Conservation (phyloP, 2,329 filamentous ascomycete species). For the Colletotrichum sp. region DNA sequence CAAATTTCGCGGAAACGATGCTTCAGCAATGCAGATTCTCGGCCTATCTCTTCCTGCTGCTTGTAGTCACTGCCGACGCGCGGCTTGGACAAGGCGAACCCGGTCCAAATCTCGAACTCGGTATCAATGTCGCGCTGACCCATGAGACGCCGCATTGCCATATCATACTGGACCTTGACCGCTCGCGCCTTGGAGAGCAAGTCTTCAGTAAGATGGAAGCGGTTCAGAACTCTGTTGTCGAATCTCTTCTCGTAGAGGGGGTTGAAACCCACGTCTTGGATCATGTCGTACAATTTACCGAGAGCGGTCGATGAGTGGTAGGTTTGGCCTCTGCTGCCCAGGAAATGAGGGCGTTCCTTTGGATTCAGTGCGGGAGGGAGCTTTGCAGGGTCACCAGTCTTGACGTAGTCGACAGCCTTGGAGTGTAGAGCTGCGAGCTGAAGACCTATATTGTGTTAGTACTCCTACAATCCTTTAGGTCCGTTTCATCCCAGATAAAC, state of each 20-base stretch:
- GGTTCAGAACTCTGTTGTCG: constrained; percentile 74
- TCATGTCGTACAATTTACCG: constrained; percentile 82
- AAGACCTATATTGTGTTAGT: constrained; percentile 50
- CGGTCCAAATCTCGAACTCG: constrained; percentile 92
- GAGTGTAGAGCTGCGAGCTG: constrained; percentile 83
- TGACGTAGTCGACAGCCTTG: constrained; percentile 91
- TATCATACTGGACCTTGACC: constrained; percentile 82
- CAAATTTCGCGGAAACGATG: constrained; percentile 72
- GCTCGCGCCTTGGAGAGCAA: constrained; percentile 63
- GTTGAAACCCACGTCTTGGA: constrained; percentile 69
- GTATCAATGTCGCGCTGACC: constrained; percentile 82
- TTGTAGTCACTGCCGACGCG: constrained; percentile 81
- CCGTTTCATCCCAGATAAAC: constrained; percentile 26
- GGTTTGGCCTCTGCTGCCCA: constrained; percentile 66
- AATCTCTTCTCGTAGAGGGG: constrained; percentile 78
- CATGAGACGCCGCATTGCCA: constrained; percentile 78
- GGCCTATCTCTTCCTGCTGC: constrained; percentile 81
- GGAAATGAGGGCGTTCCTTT: constrained; percentile 80
- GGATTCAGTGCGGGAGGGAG: constrained; percentile 69
- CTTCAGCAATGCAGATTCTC: constrained; percentile 69
- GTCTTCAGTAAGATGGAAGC: constrained; percentile 58
- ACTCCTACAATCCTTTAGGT: not conserved
- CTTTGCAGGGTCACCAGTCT: constrained; percentile 80
- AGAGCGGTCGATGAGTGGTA: constrained; percentile 77
- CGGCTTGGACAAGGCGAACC: constrained; percentile 81